Percentiles rank a stretch among this genome's conserved stretches.
These are phyloP conservation scores for Taphrina flavorubra DNA, from an alignment of 1,139 yeast genomes.

Conservation along the genomic window DNA sequence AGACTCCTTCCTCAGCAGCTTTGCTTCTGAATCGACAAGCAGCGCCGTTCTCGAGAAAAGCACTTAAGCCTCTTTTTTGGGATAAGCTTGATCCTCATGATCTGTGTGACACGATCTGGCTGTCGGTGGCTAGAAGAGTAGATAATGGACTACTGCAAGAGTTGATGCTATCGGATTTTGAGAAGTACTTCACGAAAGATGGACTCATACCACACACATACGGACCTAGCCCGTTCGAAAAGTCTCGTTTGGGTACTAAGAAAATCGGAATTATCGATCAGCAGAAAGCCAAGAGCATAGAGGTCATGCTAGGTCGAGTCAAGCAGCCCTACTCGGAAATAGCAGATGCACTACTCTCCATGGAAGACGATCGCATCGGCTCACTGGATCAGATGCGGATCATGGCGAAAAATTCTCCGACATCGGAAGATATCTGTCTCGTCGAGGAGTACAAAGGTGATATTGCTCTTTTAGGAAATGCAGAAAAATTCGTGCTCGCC, in stretches of 20 bases:
- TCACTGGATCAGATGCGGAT: constrained; percentile 27
- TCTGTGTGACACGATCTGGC: constrained; percentile 22
- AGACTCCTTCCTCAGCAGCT: constrained; percentile 1
- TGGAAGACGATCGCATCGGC: constrained; percentile 27
- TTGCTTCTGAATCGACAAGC: neutral
- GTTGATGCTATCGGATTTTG: constrained; percentile 25
- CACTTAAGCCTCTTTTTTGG: constrained; percentile 38
- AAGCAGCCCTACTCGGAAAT: constrained; percentile 16
- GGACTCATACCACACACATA: constrained; percentile 1
- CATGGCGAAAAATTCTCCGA: constrained; percentile 17
- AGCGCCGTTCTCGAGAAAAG: constrained; percentile 4
- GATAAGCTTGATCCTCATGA: constrained; percentile 12
- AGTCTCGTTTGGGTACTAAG: neutral
- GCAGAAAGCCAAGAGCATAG: constrained; percentile 26
- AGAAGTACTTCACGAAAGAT: constrained; percentile 31
- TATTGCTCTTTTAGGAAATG: constrained; percentile 13
- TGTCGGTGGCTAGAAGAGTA: constrained; percentile 2
- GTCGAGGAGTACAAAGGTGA: constrained; percentile 31
- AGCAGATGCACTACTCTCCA: constrained; percentile 23
- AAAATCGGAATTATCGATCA: constrained; percentile 22
- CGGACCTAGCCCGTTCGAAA: constrained; percentile 12
- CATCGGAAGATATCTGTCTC: constrained; percentile 14
- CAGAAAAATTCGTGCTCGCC: constrained; percentile 20
- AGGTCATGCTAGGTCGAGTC: constrained; percentile 34
- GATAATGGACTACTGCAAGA: constrained; percentile 15